Base-by-base conservation (phyloP, 2,329 filamentous ascomycete species). In the Penicillium sp. region DNA sequence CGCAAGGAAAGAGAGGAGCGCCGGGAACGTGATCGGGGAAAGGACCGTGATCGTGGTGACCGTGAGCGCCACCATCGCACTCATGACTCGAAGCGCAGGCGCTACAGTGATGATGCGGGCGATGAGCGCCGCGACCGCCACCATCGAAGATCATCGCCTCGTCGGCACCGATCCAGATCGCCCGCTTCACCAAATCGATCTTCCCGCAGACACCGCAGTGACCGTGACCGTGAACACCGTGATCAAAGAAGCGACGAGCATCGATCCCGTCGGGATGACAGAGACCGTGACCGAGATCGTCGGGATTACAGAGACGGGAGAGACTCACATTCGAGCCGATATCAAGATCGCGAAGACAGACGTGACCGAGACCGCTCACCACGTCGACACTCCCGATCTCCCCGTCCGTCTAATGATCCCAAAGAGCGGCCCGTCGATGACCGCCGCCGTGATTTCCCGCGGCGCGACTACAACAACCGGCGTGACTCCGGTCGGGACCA, bases 1-100 rank as follows among this genome's bases (percentile, higher is more conserved):
- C 64, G 70, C 48, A 63, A 61, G 53, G 61, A 65, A 48, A 59
- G 59, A 35, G 56, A 60, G 45, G 57, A 68, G 64, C 57, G 59
- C 60, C 29, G 57, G 30, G 57, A 61, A 29, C 53, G 60, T 7
- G 58, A 61, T 23, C 53, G 58, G 3, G 57, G 60, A 19, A 46
- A 60, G 10, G 60, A 63, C 19, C 60, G 61, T 19, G 60, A 63
- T 27, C 36, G 36, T 11, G 36, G 36, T 19, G 59, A 63, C 27
- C 60, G 61, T 18, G 60, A 63, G 19, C 60, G 60, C 27, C 59
- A 58, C 34, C 56, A 62, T 56, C 60, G 63, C 34, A 51, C 55
- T 13, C 59, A 61, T 40, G 62, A 63, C 36, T 62, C 66, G 16
- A 64, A 61, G 48, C 62, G 62, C 35, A 53, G 58, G 32, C 51